phyloP scores from a whole-genome alignment of 495 filamentous ascomycete genomes.

The Neurospora tetrasperma region DNA sequence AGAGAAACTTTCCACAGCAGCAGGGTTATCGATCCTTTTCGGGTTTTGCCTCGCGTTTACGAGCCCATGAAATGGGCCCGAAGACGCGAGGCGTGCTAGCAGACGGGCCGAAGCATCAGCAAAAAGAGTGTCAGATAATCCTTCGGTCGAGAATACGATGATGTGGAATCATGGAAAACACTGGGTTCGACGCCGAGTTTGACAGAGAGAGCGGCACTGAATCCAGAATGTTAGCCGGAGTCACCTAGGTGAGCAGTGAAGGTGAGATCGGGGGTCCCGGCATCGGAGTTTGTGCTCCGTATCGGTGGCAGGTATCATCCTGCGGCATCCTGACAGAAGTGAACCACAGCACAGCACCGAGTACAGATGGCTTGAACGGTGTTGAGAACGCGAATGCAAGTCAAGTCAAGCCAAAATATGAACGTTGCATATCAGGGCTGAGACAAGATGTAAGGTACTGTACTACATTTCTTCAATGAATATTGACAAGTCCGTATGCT shows the following conservation, averaged over 20 bases:
- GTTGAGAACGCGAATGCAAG: neutral
- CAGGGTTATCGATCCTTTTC: neutral
- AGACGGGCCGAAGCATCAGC: neutral
- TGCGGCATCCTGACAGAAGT: neutral
- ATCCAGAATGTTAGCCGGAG: neutral
- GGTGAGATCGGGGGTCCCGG: neutral
- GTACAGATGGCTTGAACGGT: neutral
- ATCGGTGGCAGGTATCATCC: neutral
- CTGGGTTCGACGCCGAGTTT: no score
- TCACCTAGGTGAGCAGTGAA: neutral
- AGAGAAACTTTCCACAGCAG: neutral
- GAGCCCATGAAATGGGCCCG: neutral
- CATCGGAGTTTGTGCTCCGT: neutral
- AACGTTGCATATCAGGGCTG: neutral
- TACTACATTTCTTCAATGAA: neutral
- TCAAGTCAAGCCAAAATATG: neutral
- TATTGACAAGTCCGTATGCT: neutral
- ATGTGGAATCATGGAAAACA: neutral
- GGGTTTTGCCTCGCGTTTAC: neutral
- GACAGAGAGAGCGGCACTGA: neutral
- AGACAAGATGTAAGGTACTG: neutral
- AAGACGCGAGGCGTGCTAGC: neutral
- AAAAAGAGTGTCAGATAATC: neutral
- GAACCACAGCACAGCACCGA: neutral
- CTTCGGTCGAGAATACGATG: neutral